Evolutionary conservation across 2,329 filamentous ascomycete species (phyloP).

Genomic region (Didymella pinodella): DNA sequence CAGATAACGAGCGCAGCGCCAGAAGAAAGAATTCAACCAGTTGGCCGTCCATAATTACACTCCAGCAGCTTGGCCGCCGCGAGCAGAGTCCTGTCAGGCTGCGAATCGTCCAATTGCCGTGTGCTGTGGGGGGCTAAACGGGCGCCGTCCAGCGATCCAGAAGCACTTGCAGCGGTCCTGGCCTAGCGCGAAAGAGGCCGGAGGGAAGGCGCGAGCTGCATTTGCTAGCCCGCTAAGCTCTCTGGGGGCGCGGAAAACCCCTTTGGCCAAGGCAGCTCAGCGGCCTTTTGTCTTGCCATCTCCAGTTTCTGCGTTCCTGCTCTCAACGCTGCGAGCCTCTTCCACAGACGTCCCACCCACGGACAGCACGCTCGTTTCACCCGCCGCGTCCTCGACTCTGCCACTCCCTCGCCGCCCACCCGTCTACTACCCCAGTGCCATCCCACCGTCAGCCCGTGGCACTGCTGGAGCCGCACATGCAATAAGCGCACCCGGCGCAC

Average conservation of each 20-base stretch:
- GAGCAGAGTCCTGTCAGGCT: neutral
- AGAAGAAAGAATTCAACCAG: neutral
- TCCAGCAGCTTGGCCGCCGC: neutral
- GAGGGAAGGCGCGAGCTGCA: conserved; percentile 6
- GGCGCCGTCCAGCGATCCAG: conserved; percentile 6
- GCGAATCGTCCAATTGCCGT: neutral
- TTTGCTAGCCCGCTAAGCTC: conserved; percentile 7
- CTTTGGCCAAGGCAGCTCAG: conserved; percentile 7
- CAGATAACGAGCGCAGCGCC: conserved; percentile 10
- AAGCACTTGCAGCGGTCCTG: conserved; percentile 5
- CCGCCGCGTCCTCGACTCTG: conserved; percentile 21
- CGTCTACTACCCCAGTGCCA: neutral
- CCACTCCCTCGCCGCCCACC: conserved; percentile 19
- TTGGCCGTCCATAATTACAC: neutral
- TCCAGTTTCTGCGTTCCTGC: conserved; percentile 5
- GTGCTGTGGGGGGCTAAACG: neutral
- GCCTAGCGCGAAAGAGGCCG: conserved; percentile 7
- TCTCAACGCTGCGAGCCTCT: conserved; percentile 20
- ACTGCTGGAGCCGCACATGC: conserved; percentile 41
- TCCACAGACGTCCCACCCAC: conserved; percentile 15
- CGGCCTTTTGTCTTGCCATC: conserved; percentile 9
- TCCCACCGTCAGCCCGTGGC: conserved; percentile 13
- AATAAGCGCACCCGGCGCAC: conserved; percentile 35
- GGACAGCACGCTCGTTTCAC: conserved; percentile 45
- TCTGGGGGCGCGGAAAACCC: conserved; percentile 17